A percentile compares a stretch with the other conserved stretches of the same genome.
Conservation (phyloP, 2,329 filamentous ascomycete species). For the Aspergillus sp. region DNA sequence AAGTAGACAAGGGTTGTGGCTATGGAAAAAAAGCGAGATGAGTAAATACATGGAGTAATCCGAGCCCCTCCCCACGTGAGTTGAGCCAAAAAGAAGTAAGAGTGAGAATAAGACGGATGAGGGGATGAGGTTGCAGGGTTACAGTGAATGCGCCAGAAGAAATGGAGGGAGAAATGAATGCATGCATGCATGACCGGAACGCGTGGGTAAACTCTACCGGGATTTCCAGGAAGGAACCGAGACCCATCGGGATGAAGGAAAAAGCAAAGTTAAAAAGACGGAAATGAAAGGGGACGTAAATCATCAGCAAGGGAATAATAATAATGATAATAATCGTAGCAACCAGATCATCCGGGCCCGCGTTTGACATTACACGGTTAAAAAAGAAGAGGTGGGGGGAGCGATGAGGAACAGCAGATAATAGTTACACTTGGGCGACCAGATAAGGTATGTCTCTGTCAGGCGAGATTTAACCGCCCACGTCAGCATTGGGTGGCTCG, state of each 20-base stretch:
- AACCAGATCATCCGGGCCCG: neutral
- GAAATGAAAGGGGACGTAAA: constrained; percentile 14
- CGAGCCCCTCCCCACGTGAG: neutral
- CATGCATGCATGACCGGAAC: constrained; percentile 3
- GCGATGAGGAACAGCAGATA: neutral
- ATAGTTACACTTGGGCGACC: constrained; percentile 5
- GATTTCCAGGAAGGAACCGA: neutral
- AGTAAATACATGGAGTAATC: neutral
- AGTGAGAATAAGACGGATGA: neutral
- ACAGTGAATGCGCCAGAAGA: constrained; percentile 2
- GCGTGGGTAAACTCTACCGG: neutral
- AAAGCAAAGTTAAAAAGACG: neutral
- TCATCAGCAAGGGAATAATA: constrained; percentile 12
- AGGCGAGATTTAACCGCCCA: constrained; percentile 16
- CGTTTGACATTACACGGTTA: constrained; percentile 9
- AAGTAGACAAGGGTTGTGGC: too few species aligned
- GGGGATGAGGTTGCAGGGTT: neutral
- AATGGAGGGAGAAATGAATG: neutral
- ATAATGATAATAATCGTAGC: neutral
- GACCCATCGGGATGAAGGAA: neutral
- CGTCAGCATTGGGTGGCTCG: constrained; percentile 17
- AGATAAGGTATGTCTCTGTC: neutral
- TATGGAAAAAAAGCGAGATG: neutral
- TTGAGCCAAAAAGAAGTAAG: neutral
- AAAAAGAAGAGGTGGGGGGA: constrained; percentile 6